Evolutionary conservation across 805 yeast species (phyloP), one percentile per base, ranked within the genome.

Genomic region (Suhomyces sp.): DNA sequence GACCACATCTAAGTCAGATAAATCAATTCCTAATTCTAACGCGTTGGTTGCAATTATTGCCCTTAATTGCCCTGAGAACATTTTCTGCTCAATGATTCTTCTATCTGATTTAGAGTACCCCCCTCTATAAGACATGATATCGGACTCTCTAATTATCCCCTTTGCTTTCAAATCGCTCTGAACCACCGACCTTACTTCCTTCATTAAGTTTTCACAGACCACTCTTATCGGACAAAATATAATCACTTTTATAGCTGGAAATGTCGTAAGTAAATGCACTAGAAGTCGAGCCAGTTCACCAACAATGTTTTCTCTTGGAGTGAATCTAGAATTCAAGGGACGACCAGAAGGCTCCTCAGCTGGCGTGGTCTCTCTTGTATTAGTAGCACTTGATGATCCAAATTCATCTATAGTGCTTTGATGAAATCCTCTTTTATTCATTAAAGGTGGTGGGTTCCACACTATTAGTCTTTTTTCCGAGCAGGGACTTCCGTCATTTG

Each of bases 41-140:
- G 99, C 98, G 59, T 90, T 88, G 0, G 99, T 93, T 0, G 98
- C 91, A 4, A 93, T 78, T 18, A 95, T 85, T 0, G 96, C 97
- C 39, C 81, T 70, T 18, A 93, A 59, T 36, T 80, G 77, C 1
- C 98, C 97, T 43, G 75, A 76, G 54, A 93, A 93, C 96, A 93
- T 87, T 48, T 85, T 87, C 30, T 73, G 70, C 56, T 93, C 99
- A 38, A 93, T 91, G 36, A 78, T 73, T 45, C 98, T 74, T 45
- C 99, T 72, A 51, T 91, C 98, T 2, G 74, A 61, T 2, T 90
- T 81, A 3, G 95, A 78, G 53, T 93, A 93, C 1, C 99, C 99
- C 23, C 98, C 98, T 45, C 99, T 68, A 50, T 93, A 93, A 33
- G 95, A 79, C 95, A 88, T 86, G 3, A 90, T 82, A 38, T 81